Percentiles rank a stretch among this genome's conserved stretches.
phyloP scores from a whole-genome alignment of 169 alveolate species.

The Perkinsus chesapeaki region DNA sequence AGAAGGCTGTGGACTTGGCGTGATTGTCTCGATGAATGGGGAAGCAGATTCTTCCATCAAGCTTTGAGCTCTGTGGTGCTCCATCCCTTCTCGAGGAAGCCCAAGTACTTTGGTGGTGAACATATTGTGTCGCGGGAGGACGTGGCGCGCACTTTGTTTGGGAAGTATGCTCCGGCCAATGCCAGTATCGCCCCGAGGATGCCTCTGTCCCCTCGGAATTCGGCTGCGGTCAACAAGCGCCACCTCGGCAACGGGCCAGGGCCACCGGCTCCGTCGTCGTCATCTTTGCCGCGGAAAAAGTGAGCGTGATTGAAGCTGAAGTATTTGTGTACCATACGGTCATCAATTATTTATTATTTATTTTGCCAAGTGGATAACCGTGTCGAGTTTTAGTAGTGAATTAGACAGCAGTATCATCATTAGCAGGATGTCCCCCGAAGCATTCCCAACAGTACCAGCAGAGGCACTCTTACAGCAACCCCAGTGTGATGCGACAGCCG shows the following conservation, averaged over 20 bases:
- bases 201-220: not conserved
- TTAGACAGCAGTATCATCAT: not conserved
- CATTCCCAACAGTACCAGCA: too few relatives aligned
- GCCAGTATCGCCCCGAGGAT: not conserved
- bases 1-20: constrained; percentile 1
- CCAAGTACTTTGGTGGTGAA: not conserved
- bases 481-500: too few relatives aligned
- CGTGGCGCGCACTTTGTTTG: not conserved
- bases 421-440: too few relatives aligned
- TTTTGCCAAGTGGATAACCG: not conserved
- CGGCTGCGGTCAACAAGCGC: not conserved
- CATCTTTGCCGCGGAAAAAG: not conserved
- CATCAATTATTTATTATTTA: not conserved
- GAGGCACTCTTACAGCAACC: too few relatives aligned
- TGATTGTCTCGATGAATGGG: not conserved
- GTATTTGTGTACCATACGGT: not conserved
- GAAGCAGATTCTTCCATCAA: not conserved
- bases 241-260: not conserved
- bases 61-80: not conserved
- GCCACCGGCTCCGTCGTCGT: not conserved
- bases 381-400: not conserved
- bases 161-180: not conserved
- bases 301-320: not conserved
- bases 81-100: not conserved
- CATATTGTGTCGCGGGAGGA: not conserved